A percentile compares a stretch with the other conserved stretches of the same genome.
Conservation (phyloP, 345 rosid species). For the Sapria himalayana region DNA sequence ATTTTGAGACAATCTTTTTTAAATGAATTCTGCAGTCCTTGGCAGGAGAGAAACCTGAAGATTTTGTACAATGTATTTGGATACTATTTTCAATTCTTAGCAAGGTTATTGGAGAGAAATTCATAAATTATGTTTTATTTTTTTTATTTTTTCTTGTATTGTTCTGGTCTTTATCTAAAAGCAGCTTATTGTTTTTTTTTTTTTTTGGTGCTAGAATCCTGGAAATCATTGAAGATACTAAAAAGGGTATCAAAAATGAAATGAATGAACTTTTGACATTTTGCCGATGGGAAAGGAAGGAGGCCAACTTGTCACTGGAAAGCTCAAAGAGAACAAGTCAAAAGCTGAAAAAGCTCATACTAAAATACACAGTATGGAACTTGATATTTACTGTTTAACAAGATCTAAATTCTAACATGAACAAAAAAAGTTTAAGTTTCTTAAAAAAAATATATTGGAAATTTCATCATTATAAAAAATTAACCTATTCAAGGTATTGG, state of each 20-base stretch:
- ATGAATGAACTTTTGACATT: slow-evolving; percentile 47
- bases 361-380: slow-evolving; percentile 51
- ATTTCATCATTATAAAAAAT: too few species aligned
- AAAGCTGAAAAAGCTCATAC: slow-evolving; percentile 54
- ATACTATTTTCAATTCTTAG: slow-evolving; percentile 66
- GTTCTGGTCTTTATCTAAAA: slow-evolving; percentile 4
- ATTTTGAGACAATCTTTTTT: too few species aligned
- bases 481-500: too few species aligned
- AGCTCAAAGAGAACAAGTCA: slow-evolving; percentile 42
- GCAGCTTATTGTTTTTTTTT: slow-evolving; percentile 11
- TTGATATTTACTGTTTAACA: neutral
- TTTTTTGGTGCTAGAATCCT: slow-evolving; percentile 29
- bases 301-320: slow-evolving; percentile 30
- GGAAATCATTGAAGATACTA: slow-evolving; percentile 32
- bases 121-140: too few species aligned
- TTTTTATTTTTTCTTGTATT: neutral
- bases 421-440: too few species aligned
- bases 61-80: slow-evolving; percentile 75
- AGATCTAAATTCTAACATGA: too few species aligned
- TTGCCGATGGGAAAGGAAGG: slow-evolving; percentile 60
- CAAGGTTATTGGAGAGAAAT: too few species aligned
- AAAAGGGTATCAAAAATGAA: slow-evolving; percentile 38
- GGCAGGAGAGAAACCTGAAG: slow-evolving; percentile 32
- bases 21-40: slow-evolving; percentile 22
- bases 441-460: too few species aligned